Percentiles rank a stretch among this genome's conserved stretches.
Evolutionary conservation across 768 basidiomycete genomes (phyloP).

Genomic region (Lyophyllum semitale): DNA sequence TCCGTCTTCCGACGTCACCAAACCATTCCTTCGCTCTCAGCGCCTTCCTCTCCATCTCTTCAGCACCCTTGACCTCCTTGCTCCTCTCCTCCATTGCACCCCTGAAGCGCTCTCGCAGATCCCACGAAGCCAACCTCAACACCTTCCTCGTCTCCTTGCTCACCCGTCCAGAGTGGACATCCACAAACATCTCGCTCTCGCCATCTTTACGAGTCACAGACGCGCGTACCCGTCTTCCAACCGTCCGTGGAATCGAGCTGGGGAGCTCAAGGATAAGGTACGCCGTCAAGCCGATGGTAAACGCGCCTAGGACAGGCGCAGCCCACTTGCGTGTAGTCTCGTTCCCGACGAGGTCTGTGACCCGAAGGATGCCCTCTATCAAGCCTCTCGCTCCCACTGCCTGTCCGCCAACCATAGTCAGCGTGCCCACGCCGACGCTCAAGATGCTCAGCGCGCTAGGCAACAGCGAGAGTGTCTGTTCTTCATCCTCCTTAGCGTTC

Average conservation of each 20-base stretch:
- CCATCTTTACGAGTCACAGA: slow-evolving; percentile 54
- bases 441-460: slow-evolving; percentile 71
- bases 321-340: slow-evolving; percentile 84
- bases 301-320: slow-evolving; percentile 80
- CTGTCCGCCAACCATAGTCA: slow-evolving; percentile 89
- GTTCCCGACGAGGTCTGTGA: slow-evolving; percentile 80
- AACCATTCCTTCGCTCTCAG: slow-evolving; percentile 75
- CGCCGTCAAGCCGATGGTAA: slow-evolving; percentile 68
- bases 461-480: slow-evolving; percentile 34
- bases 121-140: slow-evolving; percentile 87
- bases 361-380: slow-evolving; percentile 74
- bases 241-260: slow-evolving; percentile 81
- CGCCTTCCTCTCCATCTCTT: slow-evolving; percentile 74
- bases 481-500: slow-evolving; percentile 30
- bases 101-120: slow-evolving; percentile 80
- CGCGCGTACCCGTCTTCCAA: slow-evolving; percentile 81
- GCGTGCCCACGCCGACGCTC: slow-evolving; percentile 78
- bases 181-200: slow-evolving; percentile 64
- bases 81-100: slow-evolving; percentile 77
- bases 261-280: slow-evolving; percentile 91
- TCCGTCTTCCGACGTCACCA: slow-evolving; percentile 47
- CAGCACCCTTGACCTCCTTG: slow-evolving; percentile 74
- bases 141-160: slow-evolving; percentile 92
- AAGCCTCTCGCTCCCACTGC: slow-evolving; percentile 73
- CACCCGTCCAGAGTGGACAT: slow-evolving; percentile 69